Conservation (phyloP, 108 stramenopile species). For the Nitzschia sp. region DNA sequence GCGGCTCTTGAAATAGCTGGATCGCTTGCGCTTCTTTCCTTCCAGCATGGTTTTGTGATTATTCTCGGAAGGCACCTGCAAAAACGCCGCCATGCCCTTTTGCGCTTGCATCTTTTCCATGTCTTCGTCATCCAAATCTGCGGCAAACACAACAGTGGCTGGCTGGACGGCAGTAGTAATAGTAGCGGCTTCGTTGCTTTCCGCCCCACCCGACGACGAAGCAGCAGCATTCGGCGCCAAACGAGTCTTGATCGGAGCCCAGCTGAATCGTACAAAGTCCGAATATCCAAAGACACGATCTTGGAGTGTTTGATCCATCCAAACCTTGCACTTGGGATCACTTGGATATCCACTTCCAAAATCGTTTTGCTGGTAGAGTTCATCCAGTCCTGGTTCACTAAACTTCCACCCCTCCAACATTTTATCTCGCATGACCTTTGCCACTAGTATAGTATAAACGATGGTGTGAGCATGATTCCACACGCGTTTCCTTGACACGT, state of each 20-base stretch:
- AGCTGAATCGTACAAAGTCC: slow-evolving; percentile 76
- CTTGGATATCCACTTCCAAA: slow-evolving; percentile 79
- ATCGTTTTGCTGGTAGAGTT: slow-evolving; percentile 6
- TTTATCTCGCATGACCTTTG: slow-evolving; percentile 82
- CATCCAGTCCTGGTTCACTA: slow-evolving; percentile 45
- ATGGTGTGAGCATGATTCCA: too few species aligned
- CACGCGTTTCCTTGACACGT: too few species aligned
- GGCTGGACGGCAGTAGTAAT: slow-evolving; percentile 3
- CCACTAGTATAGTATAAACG: slow-evolving; percentile 54
- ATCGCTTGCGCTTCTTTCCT: slow-evolving; percentile 27
- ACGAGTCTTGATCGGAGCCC: slow-evolving; percentile 69
- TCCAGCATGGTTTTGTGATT: background rate
- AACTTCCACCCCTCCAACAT: slow-evolving; percentile 66
- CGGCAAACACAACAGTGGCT: slow-evolving; percentile 52
- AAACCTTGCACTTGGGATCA: slow-evolving; percentile 75
- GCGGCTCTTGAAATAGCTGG: slow-evolving; percentile 32
- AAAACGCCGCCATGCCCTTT: slow-evolving; percentile 34
- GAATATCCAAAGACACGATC: slow-evolving; percentile 79
- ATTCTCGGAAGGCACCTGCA: background rate
- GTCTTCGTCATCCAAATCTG: slow-evolving; percentile 67
- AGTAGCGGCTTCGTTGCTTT: slow-evolving; percentile 18
- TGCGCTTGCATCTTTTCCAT: slow-evolving; percentile 43
- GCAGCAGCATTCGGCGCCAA: slow-evolving; percentile 14
- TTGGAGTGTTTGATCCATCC: slow-evolving; percentile 60
- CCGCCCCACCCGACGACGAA: background rate